These are phyloP conservation scores for Elsinoe necatrix DNA, from an alignment of 2,329 filamentous ascomycete genomes.

Conservation along the genomic window DNA sequence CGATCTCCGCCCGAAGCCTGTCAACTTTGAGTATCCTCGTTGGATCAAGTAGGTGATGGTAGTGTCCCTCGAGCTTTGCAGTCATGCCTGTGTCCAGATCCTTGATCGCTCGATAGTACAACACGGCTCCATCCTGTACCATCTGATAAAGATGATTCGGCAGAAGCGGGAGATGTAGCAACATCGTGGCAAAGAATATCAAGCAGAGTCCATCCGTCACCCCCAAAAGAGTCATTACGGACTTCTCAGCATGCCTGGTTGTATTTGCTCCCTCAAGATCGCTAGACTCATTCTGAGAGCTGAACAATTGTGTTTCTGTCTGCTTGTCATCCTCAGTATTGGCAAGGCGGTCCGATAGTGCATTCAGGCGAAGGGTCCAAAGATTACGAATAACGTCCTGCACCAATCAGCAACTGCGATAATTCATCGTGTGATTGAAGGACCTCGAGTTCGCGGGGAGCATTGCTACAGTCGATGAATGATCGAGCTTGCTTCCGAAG, in stretches of 20 bases:
- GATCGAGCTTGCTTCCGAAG: constrained; percentile 72
- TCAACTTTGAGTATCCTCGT: constrained; percentile 41
- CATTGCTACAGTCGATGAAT: constrained; percentile 57
- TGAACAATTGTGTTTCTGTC: constrained; percentile 45
- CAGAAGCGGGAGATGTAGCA: constrained; percentile 68
- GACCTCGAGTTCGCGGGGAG: constrained; percentile 67
- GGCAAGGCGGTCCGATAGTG: constrained; percentile 38
- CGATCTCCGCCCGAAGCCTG: constrained; percentile 56
- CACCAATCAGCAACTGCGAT: constrained; percentile 10
- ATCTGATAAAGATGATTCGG: constrained; percentile 64
- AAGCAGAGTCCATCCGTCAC: constrained; percentile 67
- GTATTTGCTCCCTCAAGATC: constrained; percentile 38
- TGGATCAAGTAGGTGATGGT: constrained; percentile 51
- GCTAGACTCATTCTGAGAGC: constrained; percentile 40
- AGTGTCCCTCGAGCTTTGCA: constrained; percentile 54
- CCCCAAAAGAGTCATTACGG: constrained; percentile 47
- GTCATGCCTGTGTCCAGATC: constrained; percentile 56
- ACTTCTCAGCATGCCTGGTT: constrained; percentile 41
- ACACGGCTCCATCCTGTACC: constrained; percentile 58
- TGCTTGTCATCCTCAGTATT: constrained; percentile 29
- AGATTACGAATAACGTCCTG: constrained; percentile 65
- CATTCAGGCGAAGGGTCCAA: constrained; percentile 67
- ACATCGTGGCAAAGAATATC: constrained; percentile 68
- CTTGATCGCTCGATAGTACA: constrained; percentile 58
- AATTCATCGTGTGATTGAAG: neutral